A percentile compares a stretch with the other conserved stretches of the same genome.
phyloP scores from a whole-genome alignment of 148 eudicot species.

The Rhododendron williamsianum region DNA sequence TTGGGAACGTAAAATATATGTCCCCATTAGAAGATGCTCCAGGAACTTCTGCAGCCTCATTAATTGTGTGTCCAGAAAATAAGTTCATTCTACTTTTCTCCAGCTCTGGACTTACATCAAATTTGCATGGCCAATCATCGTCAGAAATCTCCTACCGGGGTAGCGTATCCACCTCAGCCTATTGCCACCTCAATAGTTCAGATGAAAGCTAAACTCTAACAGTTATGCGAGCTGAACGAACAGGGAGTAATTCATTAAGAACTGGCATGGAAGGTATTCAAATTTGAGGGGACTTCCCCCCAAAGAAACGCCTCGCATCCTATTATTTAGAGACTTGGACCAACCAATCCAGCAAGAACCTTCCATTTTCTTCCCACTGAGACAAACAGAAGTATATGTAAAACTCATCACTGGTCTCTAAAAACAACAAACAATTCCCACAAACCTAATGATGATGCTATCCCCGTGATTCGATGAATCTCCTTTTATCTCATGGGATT shows the following conservation, averaged over 20 bases:
- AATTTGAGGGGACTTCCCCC: neutral
- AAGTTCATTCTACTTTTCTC: constrained; percentile 25
- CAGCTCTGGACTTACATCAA: constrained; percentile 45
- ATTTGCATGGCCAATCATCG: constrained; percentile 59
- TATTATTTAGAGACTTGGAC: neutral
- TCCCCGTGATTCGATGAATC: neutral
- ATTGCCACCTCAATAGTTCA: neutral
- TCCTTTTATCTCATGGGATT: neutral
- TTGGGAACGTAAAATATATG: constrained; percentile 44
- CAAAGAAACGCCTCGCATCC: neutral
- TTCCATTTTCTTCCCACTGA: neutral
- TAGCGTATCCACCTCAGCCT: neutral
- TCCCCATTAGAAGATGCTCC: constrained; percentile 30
- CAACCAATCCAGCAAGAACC: neutral
- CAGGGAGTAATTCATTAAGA: neutral
- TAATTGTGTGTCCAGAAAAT: constrained; percentile 19
- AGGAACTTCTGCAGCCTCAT: constrained; percentile 23
- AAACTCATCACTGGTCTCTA: neutral
- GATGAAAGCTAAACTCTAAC: neutral
- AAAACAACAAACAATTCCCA: neutral
- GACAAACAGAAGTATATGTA: neutral
- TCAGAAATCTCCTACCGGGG: constrained; percentile 15
- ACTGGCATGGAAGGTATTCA: neutral
- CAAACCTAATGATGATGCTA: neutral
- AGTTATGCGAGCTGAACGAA: neutral